Percentiles rank a stretch among this genome's conserved stretches.
These are phyloP conservation scores for Sarocladium strictum DNA, from an alignment of 2,329 filamentous ascomycete genomes.

Conservation along the genomic window DNA sequence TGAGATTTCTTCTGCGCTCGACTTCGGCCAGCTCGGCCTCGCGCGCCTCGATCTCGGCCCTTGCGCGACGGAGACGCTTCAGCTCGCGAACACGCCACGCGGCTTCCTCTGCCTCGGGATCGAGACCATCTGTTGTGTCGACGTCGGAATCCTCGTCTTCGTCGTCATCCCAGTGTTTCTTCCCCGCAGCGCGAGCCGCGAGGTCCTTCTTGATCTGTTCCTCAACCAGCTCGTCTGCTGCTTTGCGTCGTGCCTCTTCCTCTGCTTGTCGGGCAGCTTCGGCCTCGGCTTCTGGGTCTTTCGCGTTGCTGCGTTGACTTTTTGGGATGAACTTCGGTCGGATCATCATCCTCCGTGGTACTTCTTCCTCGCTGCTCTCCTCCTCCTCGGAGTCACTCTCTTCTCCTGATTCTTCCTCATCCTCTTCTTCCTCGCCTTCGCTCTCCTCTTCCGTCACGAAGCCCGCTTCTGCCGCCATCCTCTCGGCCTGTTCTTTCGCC, in stretches of 20 bases:
- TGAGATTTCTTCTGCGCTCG: constrained; percentile 81
- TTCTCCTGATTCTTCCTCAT: constrained; percentile 36
- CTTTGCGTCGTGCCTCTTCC: constrained; percentile 60
- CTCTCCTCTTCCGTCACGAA: constrained; percentile 53
- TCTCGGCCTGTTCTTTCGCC: constrained; percentile 42
- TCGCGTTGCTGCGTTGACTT: constrained; percentile 36
- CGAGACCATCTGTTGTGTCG: constrained; percentile 81
- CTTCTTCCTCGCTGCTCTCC: constrained; percentile 50
- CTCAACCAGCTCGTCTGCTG: constrained; percentile 75
- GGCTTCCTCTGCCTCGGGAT: constrained; percentile 81
- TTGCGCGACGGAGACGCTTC: constrained; percentile 78
- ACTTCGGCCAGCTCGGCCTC: constrained; percentile 86
- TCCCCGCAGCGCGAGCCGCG: constrained; percentile 65
- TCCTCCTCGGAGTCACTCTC: constrained; percentile 38
- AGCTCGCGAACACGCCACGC: constrained; percentile 94
- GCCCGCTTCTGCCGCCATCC: constrained; percentile 50
- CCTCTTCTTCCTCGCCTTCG: constrained; percentile 14
- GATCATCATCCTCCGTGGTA: constrained; percentile 51
- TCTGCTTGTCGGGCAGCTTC: constrained; percentile 36
- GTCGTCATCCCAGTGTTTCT: constrained; percentile 84
- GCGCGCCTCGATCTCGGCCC: constrained; percentile 73
- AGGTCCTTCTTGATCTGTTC: constrained; percentile 81
- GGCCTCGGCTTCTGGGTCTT: constrained; percentile 25
- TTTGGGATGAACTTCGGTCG: constrained; percentile 60
- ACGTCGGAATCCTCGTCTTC: constrained; percentile 66